Evolutionary conservation across 83 land plant genomes (phyloP), one percentile per base, ranked within the genome.

Genomic region (Diphasiastrum complanatum): DNA sequence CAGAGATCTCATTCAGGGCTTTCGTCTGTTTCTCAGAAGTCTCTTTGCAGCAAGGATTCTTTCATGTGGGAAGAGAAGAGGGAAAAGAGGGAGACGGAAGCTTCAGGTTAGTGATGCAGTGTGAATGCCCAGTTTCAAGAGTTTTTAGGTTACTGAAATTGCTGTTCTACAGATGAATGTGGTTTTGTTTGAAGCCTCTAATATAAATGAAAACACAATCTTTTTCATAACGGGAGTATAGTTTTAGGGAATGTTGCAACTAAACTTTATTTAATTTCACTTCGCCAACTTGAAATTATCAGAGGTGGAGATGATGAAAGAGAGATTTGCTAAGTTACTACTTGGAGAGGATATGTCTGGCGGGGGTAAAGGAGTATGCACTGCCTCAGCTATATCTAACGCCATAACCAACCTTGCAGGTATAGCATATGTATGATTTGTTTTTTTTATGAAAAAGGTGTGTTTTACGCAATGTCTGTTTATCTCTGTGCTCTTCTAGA

Each of bases 241-340:
- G 22, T 48, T 52, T 48, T 52, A 52, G 60, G 1, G n/a, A 1
- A 11, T 34, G 30, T 10, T 33, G 10, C 16, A 3, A 2, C n/a
- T 55, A 12, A n/a, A 24, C 2, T 46, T 43, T 33, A 60, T 25
- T 45, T n/a, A n/a, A n/a, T n/a, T n/a, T n/a, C 4, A 5, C 23
- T 4, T 48, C 23, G 5, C 2, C 28, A 65, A 33, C 20, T 22
- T 52, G 71, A 41, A 52, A 2, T 33, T 46, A 43, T 47, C 58
- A 80, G 90, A 85, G 18, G 67, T 75, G 34, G 87, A 83, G 61
- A 80, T 83, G 84, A 83, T 83, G 87, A 83, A 80, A 71, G 87
- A 83, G 57, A 80, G 81, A 45, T 83, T 83, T 75, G 70, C 84
- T 8, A 83, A 83, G 65, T 71, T 83, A 27, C 71, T 83, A 32